Base-by-base conservation (phyloP, 768 basidiomycete species). In the Hortiboletus campestris region DNA sequence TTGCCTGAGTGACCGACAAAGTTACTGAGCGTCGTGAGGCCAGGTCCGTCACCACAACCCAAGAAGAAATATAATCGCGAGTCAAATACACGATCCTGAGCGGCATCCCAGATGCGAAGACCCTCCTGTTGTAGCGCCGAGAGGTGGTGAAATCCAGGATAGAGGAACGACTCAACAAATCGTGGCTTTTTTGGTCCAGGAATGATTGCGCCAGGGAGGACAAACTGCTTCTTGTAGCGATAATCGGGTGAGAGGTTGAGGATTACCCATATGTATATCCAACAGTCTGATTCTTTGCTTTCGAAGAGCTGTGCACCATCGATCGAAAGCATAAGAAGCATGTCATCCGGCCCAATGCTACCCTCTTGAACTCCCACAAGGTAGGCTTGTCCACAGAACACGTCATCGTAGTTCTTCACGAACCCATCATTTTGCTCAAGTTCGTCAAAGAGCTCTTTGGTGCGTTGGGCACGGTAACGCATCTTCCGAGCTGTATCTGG, bases 271-370 rank as follows among this genome's bases (percentile, higher is more conserved):
- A 78, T 74, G 13, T 64, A 68, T 0, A 74, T 64, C 71, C 73
- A 74, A 17, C 58, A 59, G 4, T 56, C 19, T 0, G 48, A 54
- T 7, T 54, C 32, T 16, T 58, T 59, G 8, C 34, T 47, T 3
- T 51, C 16, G 4, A 1, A 75, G 70, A 80, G 69, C 53, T 80
- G 76, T 0, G 73, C 71, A 2, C 78, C 76, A 51, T 80, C 72
- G 2, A 51, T 47, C 7, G 16, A 49, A 6, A 49, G n/a, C 16
- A 51, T 29, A 2, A 51, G 34, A 0, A 51, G 42, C 1, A 9
- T 28, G 9, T 51, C 6, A 3, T 34, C 2, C 0, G 12, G 29
- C 0, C 12, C 11, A 19, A 46, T 46, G 6, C 8, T 46, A 0
- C 13, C 11, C 1, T 34, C 4, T 4, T 34, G 29, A 41, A 50